A percentile compares a stretch with the other conserved stretches of the same genome.
phyloP scores from a whole-genome alignment of 176 grass and related monocot species.

The Oryza rufipogon region DNA sequence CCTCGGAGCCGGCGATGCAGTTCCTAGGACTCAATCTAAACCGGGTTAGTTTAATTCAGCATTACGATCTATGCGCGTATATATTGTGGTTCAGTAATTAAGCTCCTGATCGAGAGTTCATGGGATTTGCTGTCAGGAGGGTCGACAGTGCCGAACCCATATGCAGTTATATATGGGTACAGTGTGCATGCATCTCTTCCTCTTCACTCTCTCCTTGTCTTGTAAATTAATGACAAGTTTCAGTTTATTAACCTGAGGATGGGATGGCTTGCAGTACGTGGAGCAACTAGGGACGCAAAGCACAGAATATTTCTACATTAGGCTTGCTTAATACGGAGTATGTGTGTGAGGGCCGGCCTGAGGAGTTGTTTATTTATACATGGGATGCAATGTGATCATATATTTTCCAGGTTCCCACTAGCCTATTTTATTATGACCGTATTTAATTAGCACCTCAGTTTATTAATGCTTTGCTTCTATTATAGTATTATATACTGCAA shows the following conservation, averaged over 20 bases:
- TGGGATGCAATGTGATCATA: background rate
- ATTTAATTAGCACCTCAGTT: background rate
- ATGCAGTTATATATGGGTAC: background rate
- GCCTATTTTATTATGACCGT: background rate
- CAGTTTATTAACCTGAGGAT: background rate
- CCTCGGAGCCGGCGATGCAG: slow-evolving; percentile 30
- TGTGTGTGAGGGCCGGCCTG: background rate
- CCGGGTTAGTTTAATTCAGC: background rate
- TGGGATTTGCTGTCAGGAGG: slow-evolving; percentile 36
- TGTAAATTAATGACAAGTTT: background rate
- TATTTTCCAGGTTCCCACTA: background rate
- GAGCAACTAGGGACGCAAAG: slow-evolving; percentile 26
- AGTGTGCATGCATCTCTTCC: background rate
- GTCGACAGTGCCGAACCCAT: slow-evolving; percentile 5
- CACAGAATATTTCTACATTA: slow-evolving; percentile 22
- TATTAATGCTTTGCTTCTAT: background rate
- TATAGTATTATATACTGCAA: background rate
- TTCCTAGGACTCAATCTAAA: slow-evolving; percentile 51
- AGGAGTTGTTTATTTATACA: background rate
- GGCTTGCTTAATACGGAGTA: background rate
- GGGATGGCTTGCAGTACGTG: background rate
- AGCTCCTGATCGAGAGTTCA: slow-evolving; percentile 15
- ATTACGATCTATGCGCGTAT: background rate
- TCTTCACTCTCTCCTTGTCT: background rate
- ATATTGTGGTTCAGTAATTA: background rate